Conservation (phyloP, 2,329 filamentous ascomycete genomes). For the Arthrobotrys pseudoclavata region DNA sequence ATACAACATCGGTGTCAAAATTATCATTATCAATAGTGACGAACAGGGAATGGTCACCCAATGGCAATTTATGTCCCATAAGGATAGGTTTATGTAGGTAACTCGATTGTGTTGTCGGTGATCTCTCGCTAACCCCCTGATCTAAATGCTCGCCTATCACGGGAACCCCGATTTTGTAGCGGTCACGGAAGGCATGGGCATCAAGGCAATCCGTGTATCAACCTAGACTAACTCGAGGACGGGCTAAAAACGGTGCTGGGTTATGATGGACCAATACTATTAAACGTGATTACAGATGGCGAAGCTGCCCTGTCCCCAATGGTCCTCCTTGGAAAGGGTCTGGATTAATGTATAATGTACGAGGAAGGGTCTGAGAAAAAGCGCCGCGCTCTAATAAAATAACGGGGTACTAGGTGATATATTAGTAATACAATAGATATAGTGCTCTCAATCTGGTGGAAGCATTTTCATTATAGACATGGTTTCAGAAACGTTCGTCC, state of each 20-base stretch:
- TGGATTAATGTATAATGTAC: constrained; percentile 94
- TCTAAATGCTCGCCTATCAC: constrained; percentile 73
- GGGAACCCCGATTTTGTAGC: constrained; percentile 96
- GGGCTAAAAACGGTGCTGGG: constrained; percentile 89
- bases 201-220: constrained; percentile 78
- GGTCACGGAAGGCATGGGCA: constrained; percentile 88
- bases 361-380: constrained; percentile 72
- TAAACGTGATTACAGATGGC: constrained; percentile 79
- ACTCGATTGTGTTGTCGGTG: not conserved
- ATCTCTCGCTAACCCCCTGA: not conserved
- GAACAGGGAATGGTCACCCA: constrained; percentile 99
- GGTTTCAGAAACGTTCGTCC: not conserved
- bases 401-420: not conserved
- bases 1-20: constrained; percentile 96
- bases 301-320: constrained; percentile 81
- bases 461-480: not conserved
- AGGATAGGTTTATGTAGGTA: constrained; percentile 79
- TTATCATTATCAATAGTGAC: constrained; percentile 95
- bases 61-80: constrained; percentile 98
- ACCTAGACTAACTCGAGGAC: constrained; percentile 82
- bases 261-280: constrained; percentile 80
- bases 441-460: not conserved
- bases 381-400: constrained; percentile 57
- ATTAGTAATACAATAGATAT: not conserved
- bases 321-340: constrained; percentile 86